phyloP scores from a whole-genome alignment of 768 basidiomycete genomes.

The Amanita rubescens region DNA sequence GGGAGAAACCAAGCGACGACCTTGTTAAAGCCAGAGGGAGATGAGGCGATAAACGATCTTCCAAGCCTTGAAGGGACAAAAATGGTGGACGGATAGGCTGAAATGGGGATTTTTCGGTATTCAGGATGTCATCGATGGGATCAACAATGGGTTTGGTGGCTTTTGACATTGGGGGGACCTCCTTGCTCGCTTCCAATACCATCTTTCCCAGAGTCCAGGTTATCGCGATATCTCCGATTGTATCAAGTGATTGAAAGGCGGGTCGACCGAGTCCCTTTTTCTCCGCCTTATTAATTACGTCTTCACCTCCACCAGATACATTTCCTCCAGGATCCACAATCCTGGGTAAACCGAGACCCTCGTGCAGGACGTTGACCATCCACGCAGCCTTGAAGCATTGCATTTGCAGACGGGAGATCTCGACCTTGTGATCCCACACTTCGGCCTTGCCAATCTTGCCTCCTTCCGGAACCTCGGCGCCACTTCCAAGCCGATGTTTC shows the following conservation, averaged over 20 bases:
- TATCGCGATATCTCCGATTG: conserved; percentile 89
- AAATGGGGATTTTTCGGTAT: conserved; percentile 44
- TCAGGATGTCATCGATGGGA: conserved; percentile 60
- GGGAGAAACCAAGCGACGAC: conserved; percentile 66
- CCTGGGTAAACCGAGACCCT: conserved; percentile 91
- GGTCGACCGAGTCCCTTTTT: conserved; percentile 78
- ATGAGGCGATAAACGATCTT: conserved; percentile 59
- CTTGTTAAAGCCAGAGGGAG: conserved; percentile 57
- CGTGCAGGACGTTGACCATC: conserved; percentile 93
- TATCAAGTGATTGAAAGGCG: conserved; percentile 88
- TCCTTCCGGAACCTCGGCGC: conserved; percentile 55
- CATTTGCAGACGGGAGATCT: conserved; percentile 83
- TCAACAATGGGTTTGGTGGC: conserved; percentile 56
- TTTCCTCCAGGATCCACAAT: conserved; percentile 85
- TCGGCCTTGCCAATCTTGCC: conserved; percentile 58
- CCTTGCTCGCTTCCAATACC: conserved; percentile 95
- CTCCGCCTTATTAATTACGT: conserved; percentile 68
- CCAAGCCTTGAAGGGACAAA: conserved; percentile 49
- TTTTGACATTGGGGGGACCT: conserved; percentile 46
- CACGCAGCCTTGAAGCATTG: conserved; percentile 99
- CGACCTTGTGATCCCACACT: conserved; percentile 68
- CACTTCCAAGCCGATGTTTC: conserved; percentile 44
- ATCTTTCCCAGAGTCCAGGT: conserved; percentile 99
- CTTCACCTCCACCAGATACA: conserved; percentile 55
- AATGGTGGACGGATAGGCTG: conserved; percentile 61